Evolutionary conservation across 2,329 filamentous ascomycete genomes (phyloP).

Genomic region (Bipolaris oryzae): DNA sequence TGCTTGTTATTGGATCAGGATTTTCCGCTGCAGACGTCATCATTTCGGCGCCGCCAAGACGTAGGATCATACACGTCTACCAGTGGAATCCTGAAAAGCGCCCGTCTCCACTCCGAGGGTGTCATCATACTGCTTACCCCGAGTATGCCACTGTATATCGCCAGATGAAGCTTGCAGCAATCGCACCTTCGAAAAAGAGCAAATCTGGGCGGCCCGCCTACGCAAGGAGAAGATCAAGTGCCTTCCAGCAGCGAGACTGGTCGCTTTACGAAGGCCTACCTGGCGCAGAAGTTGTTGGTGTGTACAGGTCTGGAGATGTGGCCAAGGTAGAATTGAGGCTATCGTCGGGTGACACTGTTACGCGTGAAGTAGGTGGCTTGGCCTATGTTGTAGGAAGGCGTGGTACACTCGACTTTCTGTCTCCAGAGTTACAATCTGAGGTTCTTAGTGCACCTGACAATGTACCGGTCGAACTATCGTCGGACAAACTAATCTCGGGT

Average conservation of each 20-base stretch:
- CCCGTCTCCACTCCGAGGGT: constrained; percentile 63
- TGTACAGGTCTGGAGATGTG: constrained; percentile 19
- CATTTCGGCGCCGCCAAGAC: constrained; percentile 58
- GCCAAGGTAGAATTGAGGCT: constrained; percentile 53
- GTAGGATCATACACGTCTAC: constrained; percentile 64
- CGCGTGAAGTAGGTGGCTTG: constrained; percentile 56
- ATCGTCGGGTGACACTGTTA: constrained; percentile 52
- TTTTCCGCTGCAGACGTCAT: constrained; percentile 68
- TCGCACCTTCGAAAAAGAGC: constrained; percentile 29
- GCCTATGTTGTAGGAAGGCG: constrained; percentile 63
- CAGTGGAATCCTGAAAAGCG: constrained; percentile 63
- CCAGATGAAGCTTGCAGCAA: constrained; percentile 62
- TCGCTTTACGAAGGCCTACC: constrained; percentile 61
- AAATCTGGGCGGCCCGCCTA: constrained; percentile 30
- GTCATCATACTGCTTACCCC: constrained; percentile 66
- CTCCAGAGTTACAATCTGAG: constrained; percentile 54
- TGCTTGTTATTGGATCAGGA: constrained; percentile 65
- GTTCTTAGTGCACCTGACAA: constrained; percentile 46
- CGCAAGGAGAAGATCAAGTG: constrained; percentile 46
- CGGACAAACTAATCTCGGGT: constrained; percentile 53
- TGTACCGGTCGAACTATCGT: neutral
- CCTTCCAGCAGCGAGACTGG: constrained; percentile 58
- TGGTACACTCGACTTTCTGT: constrained; percentile 61
- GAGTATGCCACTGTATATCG: constrained; percentile 67
- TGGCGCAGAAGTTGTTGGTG: constrained; percentile 58